Base-by-base conservation (phyloP, 1,284 basidiomycete genomes). In the Stygiomarasmius scandens region DNA sequence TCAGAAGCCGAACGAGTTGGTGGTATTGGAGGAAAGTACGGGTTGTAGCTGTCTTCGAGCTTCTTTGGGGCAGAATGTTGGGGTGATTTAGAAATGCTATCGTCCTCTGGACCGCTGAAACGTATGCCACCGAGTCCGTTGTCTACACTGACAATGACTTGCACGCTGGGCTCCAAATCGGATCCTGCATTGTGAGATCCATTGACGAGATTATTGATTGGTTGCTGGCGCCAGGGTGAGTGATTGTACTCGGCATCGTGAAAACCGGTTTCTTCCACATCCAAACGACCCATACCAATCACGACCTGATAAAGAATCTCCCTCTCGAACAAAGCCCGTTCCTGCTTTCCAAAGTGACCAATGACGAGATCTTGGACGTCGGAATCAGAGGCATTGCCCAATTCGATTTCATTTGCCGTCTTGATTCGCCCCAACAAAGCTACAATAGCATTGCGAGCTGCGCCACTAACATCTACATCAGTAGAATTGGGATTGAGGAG, bases 401-500 rank as follows among this genome's bases (percentile, higher is more conserved):
- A 36, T 55, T 62, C 45, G 12, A 36, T 44, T 24, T 45, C 46
- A 25, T 60, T 46, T 16, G 57, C 32, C 48, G 48, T 52, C 61
- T 80, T 78, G 56, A 90, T 80, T 29, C 87, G 83, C 38, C 80
- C 79, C 53, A 97, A 79, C 53, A 96, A 77, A 63, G 92, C 84
- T 12, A 96, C 91, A 52, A 97, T 82, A 2, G 90, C 88, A 52
- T 81, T 80, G 61, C 94, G 85, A 16, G 93, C 87, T 2, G 86
- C 82, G 24, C 87, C 87, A 29, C 89, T 88, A 43, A 97, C 86
- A 54, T 81, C 74, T 22, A 82, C 81, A 67, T n/a, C n/a, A n/a
- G n/a, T n/a, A n/a, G n/a, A n/a, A n/a, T 93, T 94, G 12, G 88
- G 82, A 68, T 89, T 95, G 55, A 97, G 83, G 22, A 98, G 80